A percentile compares a stretch with the other conserved stretches of the same genome.
Evolutionary conservation across 495 filamentous ascomycete species (phyloP).

Genomic region (Ascobolus immersus): DNA sequence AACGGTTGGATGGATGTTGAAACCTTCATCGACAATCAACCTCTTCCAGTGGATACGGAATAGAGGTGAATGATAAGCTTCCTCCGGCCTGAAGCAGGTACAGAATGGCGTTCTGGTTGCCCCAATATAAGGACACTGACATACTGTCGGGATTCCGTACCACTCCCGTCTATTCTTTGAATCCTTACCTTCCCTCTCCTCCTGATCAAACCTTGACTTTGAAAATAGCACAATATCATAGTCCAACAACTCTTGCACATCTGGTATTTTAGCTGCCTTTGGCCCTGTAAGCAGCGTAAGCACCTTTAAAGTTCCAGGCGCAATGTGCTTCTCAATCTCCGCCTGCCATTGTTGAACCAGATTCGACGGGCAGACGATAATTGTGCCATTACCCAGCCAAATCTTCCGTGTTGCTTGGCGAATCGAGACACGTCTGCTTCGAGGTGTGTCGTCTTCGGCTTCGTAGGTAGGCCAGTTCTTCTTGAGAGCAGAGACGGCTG

Average conservation of each 20-base stretch:
- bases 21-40: slow-evolving; percentile 78
- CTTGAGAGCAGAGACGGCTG: too few relatives aligned
- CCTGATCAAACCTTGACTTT: slow-evolving; percentile 41
- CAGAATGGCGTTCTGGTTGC: slow-evolving; percentile 20
- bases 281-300: slow-evolving; percentile 31
- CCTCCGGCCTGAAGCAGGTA: slow-evolving; percentile 17
- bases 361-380: slow-evolving; percentile 45
- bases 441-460: slow-evolving; percentile 24
- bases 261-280: slow-evolving; percentile 29
- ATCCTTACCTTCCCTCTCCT: slow-evolving; percentile 21
- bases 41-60: slow-evolving; percentile 55
- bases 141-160: slow-evolving; percentile 7
- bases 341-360: slow-evolving; percentile 42
- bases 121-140: slow-evolving; percentile 22
- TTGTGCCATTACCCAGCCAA: slow-evolving; percentile 37
- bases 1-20: too few relatives aligned
- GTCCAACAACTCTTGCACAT: slow-evolving; percentile 29
- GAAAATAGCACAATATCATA: slow-evolving; percentile 68
- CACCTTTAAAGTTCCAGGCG: slow-evolving; percentile 30
- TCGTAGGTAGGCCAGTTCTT: slow-evolving; percentile 42
- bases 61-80: slow-evolving; percentile 33
- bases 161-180: slow-evolving; percentile 8
- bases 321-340: slow-evolving; percentile 45
- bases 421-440: slow-evolving; percentile 18
- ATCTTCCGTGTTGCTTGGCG: slow-evolving; percentile 21